Base-by-base conservation (phyloP, 768 basidiomycete genomes). In the Phaeolepiota aurea region DNA sequence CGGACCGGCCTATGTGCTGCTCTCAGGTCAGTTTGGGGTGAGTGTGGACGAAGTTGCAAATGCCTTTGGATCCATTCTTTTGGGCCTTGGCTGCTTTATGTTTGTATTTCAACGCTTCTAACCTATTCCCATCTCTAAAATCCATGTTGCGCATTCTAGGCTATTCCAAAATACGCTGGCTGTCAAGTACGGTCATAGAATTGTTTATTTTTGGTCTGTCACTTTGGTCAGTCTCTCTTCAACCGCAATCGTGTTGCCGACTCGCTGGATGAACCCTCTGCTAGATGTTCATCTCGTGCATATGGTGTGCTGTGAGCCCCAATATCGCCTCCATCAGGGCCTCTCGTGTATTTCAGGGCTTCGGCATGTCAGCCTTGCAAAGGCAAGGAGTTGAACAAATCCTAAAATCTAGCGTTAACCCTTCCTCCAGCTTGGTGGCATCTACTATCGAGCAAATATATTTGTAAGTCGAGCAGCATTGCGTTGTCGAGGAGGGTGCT, bases 151-250 rank as follows among this genome's bases (percentile, higher is more conserved):
- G 32, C 12, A 14, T 20, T 4, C 14, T 32, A 67, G 64, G 65
- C 51, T 67, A 3, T 51, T 59, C 2, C 65, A 66, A 44, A 62
- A 63, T 42, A 49, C 60, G 14, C 37, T 63, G 32, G 69, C 68
- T 20, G 64, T 65, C 7, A 71, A 71, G 44, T 68, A 58, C 46
- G 69, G 69, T 0, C 65, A 69, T 37, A 52, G 68, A n/a, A 68
- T 68, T 35, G 67, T 71, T 2, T 71, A 67, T 43, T 52, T 69
- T 32, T 42, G 52, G 15, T 68, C 68, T 10, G 65, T 68, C 1
- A 54, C 59, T 11, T 36, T 69, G 50, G 66, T 67, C 28, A n/a
- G 57, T 42, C 13, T 2, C 7, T 14, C 9, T 19, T 18, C 18
- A 5, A 18, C 36, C 1, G 12, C 18, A 41, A 18, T 10, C 34